A percentile compares a stretch with the other conserved stretches of the same genome.
Conservation (phyloP, 225 moss, liverwort and hornwort species). For the Sphagnum tenellum region DNA sequence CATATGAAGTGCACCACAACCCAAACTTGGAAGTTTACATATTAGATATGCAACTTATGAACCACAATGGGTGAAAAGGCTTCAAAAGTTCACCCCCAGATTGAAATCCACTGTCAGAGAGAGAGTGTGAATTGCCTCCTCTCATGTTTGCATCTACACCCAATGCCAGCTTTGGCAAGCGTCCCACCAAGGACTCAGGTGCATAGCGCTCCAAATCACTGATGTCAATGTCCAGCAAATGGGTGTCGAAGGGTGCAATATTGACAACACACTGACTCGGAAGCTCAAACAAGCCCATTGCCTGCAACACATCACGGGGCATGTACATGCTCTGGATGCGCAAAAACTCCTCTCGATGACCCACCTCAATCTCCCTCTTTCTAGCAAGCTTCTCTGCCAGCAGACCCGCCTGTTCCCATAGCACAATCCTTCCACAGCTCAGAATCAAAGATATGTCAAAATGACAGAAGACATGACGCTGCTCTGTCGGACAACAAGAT, state of each 20-base stretch:
- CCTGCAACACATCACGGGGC: conserved; percentile 67
- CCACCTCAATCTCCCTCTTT: conserved; percentile 83
- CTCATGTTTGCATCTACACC: conserved; percentile 47
- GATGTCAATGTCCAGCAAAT: conserved; percentile 81
- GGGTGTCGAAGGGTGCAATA: conserved; percentile 86
- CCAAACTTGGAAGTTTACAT: too few species aligned
- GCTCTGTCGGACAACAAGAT: too few species aligned
- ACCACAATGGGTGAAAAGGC: too few species aligned
- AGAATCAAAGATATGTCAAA: too few species aligned
- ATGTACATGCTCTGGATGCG: conserved; percentile 70
- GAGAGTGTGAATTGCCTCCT: conserved; percentile 35
- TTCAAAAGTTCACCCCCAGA: conserved; percentile 23
- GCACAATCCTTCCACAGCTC: not conserved
- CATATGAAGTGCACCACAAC: too few species aligned
- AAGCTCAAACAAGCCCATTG: conserved; percentile 83
- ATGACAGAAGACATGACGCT: too few species aligned
- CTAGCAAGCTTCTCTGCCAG: conserved; percentile 93
- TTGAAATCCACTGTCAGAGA: conserved; percentile 53
- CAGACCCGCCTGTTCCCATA: conserved; percentile 61
- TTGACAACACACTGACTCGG: conserved; percentile 98
- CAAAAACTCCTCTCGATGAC: conserved; percentile 78
- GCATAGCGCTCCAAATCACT: conserved; percentile 84
- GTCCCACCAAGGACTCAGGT: conserved; percentile 83
- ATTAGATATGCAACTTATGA: too few species aligned
- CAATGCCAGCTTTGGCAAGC: conserved; percentile 35